These are phyloP conservation scores for Phytophthora tentaculata DNA, from an alignment of 352 stramenopile species.

Conservation along the genomic window DNA sequence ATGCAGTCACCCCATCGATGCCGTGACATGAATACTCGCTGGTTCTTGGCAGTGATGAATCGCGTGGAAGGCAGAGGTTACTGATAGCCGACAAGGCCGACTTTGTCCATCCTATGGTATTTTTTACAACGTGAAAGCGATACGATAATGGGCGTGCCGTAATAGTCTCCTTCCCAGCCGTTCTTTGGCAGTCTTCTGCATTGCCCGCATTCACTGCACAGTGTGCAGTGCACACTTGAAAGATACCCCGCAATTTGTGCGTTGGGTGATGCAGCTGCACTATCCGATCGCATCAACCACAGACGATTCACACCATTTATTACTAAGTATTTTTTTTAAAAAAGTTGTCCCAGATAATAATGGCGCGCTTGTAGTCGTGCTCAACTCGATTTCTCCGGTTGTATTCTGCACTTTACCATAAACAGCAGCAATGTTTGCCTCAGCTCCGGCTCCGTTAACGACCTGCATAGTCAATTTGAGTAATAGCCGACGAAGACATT, in stretches of 20 bases:
- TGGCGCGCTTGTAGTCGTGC: too few relatives aligned
- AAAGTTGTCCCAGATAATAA: too few relatives aligned
- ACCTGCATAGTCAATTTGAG: too few relatives aligned
- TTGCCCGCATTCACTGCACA: background rate
- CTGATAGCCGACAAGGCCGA: conserved; percentile 9
- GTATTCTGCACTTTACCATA: too few relatives aligned
- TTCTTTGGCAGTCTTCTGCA: conserved; percentile 1
- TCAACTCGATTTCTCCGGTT: too few relatives aligned
- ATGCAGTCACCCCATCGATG: conserved; percentile 18
- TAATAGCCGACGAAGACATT: too few relatives aligned
- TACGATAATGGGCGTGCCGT: conserved; percentile 1
- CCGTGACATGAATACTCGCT: too few relatives aligned
- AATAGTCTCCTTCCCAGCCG: background rate
- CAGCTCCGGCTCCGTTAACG: too few relatives aligned
- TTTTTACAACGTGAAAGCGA: conserved; percentile 4
- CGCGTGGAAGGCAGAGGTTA: conserved; percentile 6
- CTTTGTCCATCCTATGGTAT: conserved; percentile 2
- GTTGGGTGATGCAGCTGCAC: background rate
- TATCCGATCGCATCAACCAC: too few relatives aligned
- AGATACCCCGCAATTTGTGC: background rate
- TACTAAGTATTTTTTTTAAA: too few relatives aligned
- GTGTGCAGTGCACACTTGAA: background rate
- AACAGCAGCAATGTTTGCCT: too few relatives aligned
- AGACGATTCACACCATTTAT: too few relatives aligned
- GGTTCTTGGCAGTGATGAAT: background rate